Percentiles rank a stretch among this genome's conserved stretches.
Evolutionary conservation across 257 asterid species (phyloP).

Genomic region (Knoxia roxburghii): DNA sequence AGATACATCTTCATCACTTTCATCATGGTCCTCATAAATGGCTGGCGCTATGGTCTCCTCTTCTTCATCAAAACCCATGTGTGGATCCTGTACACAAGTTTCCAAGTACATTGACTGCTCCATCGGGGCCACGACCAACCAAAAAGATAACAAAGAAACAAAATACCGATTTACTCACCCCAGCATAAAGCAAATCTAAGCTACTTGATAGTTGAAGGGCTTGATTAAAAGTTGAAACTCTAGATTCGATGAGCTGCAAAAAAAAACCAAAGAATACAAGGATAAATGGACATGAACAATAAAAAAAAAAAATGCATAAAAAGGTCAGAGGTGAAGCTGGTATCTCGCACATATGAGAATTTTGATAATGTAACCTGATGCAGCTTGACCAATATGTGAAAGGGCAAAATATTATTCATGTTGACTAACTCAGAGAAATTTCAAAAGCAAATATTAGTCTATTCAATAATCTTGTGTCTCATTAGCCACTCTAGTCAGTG

Average conservation of each 20-base stretch:
- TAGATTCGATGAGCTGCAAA: conserved; percentile 77
- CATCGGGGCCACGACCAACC: not conserved
- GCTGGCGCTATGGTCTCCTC: conserved; percentile 34
- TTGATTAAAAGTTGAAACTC: conserved; percentile 60
- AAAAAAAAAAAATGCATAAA: not conserved
- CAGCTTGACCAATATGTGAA: not conserved
- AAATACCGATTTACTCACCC: conserved; percentile 40
- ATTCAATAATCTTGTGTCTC: too few relatives aligned
- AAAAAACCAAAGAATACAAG: not conserved
- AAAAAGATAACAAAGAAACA: not conserved
- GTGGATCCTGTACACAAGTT: conserved; percentile 37
- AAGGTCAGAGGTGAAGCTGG: not conserved
- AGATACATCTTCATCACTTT: conserved; percentile 50
- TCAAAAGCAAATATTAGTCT: too few relatives aligned
- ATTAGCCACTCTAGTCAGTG: too few relatives aligned
- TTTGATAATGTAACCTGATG: not conserved
- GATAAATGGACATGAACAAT: not conserved
- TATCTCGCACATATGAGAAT: not conserved
- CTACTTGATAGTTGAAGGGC: conserved; percentile 62
- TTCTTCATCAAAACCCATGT: conserved; percentile 52
- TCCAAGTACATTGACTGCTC: not conserved
- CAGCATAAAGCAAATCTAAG: conserved; percentile 71
- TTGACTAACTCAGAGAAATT: too few relatives aligned
- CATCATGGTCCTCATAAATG: conserved; percentile 60
- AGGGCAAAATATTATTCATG: too few relatives aligned